phyloP scores from a whole-genome alignment of 495 filamentous ascomycete genomes.

The Hypoxylon lenormandii region DNA sequence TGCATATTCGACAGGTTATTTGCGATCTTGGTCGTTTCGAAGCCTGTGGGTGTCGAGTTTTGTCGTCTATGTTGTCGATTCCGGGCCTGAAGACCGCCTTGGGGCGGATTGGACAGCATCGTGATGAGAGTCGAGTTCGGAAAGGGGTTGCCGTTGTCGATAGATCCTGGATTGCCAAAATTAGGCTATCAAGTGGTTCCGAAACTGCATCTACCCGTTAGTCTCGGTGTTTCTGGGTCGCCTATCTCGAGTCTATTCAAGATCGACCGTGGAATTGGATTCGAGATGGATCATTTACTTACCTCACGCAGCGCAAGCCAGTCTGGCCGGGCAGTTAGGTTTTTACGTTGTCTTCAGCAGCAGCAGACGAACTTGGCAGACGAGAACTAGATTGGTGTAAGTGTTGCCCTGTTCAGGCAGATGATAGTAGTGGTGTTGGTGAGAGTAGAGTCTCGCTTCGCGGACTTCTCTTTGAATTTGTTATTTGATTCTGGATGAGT shows the following conservation, averaged over 20 bases:
- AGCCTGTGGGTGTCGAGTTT: constrained; percentile 83
- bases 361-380: constrained; percentile 53
- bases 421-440: constrained; percentile 20
- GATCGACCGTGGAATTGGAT: constrained; percentile 8
- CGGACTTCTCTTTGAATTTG: constrained; percentile 10
- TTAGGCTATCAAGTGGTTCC: constrained; percentile 65
- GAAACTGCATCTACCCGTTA: constrained; percentile 60
- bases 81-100: constrained; percentile 73
- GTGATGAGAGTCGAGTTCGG: constrained; percentile 72
- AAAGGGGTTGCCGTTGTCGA: constrained; percentile 60
- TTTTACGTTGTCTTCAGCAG: constrained; percentile 60
- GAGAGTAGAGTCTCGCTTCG: constrained; percentile 23
- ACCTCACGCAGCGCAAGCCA: constrained; percentile 83
- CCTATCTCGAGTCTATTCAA: background rate
- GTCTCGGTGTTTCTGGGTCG: constrained; percentile 32
- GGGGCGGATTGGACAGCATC: constrained; percentile 79
- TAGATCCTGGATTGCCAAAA: constrained; percentile 54
- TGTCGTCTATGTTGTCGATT: constrained; percentile 85
- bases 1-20: constrained; percentile 68
- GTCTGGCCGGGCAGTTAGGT: constrained; percentile 69
- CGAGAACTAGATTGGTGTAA: constrained; percentile 48
- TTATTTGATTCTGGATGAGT: constrained; percentile 1
- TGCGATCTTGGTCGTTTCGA: constrained; percentile 73
- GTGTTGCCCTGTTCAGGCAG: constrained; percentile 43
- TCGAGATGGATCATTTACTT: constrained; percentile 37